Percentiles rank a stretch among this genome's conserved stretches.
These are phyloP conservation scores for Coelastrella sp. DNA, from an alignment of 139 green algal species.

Conservation along the genomic window DNA sequence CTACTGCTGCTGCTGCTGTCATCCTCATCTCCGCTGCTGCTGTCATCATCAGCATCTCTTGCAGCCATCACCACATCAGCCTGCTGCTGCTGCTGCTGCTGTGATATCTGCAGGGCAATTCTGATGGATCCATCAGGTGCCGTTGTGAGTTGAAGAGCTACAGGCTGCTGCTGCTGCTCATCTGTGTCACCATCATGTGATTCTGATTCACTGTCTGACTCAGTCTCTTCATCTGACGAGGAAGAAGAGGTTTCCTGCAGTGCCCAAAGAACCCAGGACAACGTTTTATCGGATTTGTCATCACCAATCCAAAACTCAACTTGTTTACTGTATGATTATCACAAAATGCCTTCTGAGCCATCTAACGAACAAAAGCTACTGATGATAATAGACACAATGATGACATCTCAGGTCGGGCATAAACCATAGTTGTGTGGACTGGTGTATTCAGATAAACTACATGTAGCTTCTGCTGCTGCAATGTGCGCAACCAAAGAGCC, in stretches of 20 bases:
- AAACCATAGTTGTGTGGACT: too few relatives aligned
- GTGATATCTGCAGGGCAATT: conserved; percentile 16
- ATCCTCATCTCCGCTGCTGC: conserved; percentile 15
- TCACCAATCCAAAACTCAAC: too few relatives aligned
- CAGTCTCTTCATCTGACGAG: too few relatives aligned
- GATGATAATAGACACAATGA: too few relatives aligned
- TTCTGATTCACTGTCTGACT: conserved; percentile 5
- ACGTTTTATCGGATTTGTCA: too few relatives aligned
- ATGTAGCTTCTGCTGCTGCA: background rate
- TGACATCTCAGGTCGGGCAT: too few relatives aligned
- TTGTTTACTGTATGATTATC: too few relatives aligned
- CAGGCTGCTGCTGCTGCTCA: conserved; percentile 22
- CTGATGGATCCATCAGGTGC: background rate
- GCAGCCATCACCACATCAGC: background rate
- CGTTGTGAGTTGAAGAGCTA: background rate
- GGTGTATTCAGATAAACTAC: background rate
- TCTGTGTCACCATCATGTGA: background rate
- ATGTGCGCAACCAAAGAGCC: too few relatives aligned
- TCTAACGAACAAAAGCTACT: too few relatives aligned
- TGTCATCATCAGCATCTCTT: background rate
- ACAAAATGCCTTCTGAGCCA: too few relatives aligned
- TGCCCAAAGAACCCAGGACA: background rate
- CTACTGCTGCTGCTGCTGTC: conserved; percentile 22
- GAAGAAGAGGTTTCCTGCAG: too few relatives aligned
- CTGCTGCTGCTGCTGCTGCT: conserved; percentile 32